Evolutionary conservation across 805 yeast genomes (phyloP).

Genomic region (Metschnikowia reukaufii): DNA sequence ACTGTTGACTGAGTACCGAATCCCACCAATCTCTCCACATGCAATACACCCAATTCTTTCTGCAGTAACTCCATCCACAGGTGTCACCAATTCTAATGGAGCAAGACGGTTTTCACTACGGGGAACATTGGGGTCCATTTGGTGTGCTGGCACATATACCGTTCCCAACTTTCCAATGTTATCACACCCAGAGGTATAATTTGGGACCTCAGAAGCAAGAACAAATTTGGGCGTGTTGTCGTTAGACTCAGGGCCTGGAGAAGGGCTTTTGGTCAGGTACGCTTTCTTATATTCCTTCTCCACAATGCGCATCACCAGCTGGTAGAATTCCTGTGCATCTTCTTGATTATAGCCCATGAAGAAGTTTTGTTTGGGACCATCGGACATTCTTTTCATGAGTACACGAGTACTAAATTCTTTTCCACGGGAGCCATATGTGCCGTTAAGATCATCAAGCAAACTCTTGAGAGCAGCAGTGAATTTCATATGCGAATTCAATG

Average conservation of each 20-base stretch:
- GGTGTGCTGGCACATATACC: conserved; percentile 69
- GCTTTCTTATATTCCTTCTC: conserved; percentile 54
- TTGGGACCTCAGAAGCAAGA: conserved; percentile 24
- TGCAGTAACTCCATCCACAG: conserved; percentile 87
- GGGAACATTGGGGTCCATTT: conserved; percentile 68
- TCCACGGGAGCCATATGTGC: conserved; percentile 48
- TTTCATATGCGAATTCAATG: conserved; percentile 27
- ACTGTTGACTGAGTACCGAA: conserved; percentile 74
- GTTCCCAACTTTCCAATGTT: conserved; percentile 59
- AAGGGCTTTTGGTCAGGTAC: conserved; percentile 20
- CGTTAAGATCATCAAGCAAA: conserved; percentile 59
- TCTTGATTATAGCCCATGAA: conserved; percentile 88
- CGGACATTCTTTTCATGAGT: conserved; percentile 65
- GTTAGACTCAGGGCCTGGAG: conserved; percentile 26
- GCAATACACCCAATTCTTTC: conserved; percentile 86
- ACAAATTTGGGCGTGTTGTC: conserved; percentile 21
- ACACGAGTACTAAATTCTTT: conserved; percentile 63
- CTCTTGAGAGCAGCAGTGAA: conserved; percentile 57
- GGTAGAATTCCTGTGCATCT: conserved; percentile 96
- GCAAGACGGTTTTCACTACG: conserved; percentile 45
- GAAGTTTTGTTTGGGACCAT: conserved; percentile 74
- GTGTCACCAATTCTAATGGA: conserved; percentile 68
- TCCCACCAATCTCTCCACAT: conserved; percentile 95
- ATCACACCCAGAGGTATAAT: conserved; percentile 39
- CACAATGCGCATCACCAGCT: conserved; percentile 64